phyloP scores from a whole-genome alignment of 2,329 filamentous ascomycete species.

The Colletotrichum melonis region DNA sequence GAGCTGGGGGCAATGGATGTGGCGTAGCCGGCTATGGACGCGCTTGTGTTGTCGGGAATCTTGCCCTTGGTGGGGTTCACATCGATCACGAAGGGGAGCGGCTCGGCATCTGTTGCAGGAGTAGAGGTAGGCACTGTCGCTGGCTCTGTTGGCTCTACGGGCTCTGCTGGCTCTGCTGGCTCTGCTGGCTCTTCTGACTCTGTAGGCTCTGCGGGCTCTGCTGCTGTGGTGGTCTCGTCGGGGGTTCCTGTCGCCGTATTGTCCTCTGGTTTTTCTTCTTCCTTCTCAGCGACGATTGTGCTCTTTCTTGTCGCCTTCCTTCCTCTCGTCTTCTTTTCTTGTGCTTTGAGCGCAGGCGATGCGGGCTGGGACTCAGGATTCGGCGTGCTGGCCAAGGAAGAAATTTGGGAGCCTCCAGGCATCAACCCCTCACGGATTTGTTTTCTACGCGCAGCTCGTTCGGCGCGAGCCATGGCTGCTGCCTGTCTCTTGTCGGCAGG shows the following conservation, averaged over 20 bases:
- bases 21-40: constrained; percentile 13
- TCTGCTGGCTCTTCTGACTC: neutral
- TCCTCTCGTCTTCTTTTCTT: constrained; percentile 26
- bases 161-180: constrained; percentile 20
- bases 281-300: neutral
- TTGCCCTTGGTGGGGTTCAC: constrained; percentile 17
- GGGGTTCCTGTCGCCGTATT: constrained; percentile 11
- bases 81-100: constrained; percentile 24
- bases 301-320: constrained; percentile 34
- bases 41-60: neutral
- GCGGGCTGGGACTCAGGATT: constrained; percentile 20
- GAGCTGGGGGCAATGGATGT: constrained; percentile 27
- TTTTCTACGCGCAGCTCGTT: constrained; percentile 30
- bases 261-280: neutral
- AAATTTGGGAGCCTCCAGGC: neutral
- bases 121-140: neutral
- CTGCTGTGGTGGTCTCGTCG: neutral
- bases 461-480: constrained; percentile 24
- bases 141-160: neutral
- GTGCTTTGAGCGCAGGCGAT: constrained; percentile 26
- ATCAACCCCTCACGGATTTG: constrained; percentile 25
- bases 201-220: neutral
- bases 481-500: constrained; percentile 24
- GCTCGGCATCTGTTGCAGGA: constrained; percentile 6
- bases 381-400: constrained; percentile 28